Evolutionary conservation across 148 eudicot genomes (phyloP).

Genomic region (Silene uniflora): DNA sequence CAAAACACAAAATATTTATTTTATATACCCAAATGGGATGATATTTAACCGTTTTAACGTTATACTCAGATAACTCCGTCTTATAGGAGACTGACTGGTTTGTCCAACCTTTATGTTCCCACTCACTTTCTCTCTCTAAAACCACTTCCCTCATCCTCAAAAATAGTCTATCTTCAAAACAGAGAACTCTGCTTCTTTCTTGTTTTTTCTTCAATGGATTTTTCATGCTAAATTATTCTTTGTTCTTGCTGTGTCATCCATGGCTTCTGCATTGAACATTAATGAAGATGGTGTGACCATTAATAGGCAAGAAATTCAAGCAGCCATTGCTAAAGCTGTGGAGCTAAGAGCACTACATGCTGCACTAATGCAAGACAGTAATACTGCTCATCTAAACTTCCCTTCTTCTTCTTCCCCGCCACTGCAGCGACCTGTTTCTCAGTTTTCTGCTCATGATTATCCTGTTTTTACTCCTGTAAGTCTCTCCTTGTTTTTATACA

Average conservation of each 20-base stretch:
- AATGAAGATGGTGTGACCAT: conserved; percentile 14
- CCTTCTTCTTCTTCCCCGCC: conserved; percentile 44
- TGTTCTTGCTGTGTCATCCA: conserved; percentile 8
- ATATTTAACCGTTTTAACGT: too few species aligned
- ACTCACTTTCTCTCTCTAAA: conserved; percentile 1
- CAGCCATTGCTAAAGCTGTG: conserved; percentile 75
- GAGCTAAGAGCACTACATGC: conserved; percentile 91
- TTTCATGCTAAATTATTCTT: conserved; percentile 15
- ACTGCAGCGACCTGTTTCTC: conserved; percentile 34
- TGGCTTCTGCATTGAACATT: conserved; percentile 34
- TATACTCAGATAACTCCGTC: too few species aligned
- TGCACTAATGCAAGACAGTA: conserved; percentile 50
- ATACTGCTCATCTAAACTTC: conserved; percentile 38
- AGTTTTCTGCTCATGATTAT: conserved; percentile 76
- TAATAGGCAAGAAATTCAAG: conserved; percentile 52
- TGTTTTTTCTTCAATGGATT: not conserved
- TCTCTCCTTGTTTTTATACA: not conserved
- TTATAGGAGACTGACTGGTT: too few species aligned
- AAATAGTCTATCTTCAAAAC: not conserved
- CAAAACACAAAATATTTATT: too few species aligned
- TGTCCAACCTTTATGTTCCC: conserved; percentile 19
- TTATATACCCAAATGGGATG: too few species aligned
- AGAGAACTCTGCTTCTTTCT: conserved; percentile 9
- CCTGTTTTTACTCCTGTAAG: conserved; percentile 96
- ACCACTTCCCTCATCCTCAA: not conserved